Percentiles rank a stretch among this genome's conserved stretches.
These are phyloP conservation scores for Passiflora organensis DNA, from an alignment of 345 rosid species.

Conservation along the genomic window DNA sequence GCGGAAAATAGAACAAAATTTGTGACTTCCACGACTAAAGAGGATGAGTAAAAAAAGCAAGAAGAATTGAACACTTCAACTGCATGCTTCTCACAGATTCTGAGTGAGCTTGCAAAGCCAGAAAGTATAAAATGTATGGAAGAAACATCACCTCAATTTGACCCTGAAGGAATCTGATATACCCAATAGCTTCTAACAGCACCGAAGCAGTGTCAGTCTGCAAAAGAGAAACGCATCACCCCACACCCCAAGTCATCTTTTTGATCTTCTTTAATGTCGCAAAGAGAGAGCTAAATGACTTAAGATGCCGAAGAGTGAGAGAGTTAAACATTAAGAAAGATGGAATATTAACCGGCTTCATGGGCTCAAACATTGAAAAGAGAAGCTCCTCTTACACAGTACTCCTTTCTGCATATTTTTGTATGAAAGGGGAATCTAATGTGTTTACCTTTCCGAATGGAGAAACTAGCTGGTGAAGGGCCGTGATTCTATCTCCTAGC, in stretches of 20 bases:
- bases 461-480: constrained; percentile 95
- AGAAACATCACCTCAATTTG: constrained; percentile 83
- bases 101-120: constrained; percentile 18
- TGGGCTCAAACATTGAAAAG: constrained; percentile 5
- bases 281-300: constrained; percentile 12
- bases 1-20: constrained; percentile 1
- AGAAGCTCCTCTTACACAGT: not conserved
- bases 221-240: constrained; percentile 26
- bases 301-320: constrained; percentile 7
- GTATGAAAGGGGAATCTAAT: not conserved
- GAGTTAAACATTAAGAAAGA: not conserved
- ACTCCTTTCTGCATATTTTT: not conserved
- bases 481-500: constrained; percentile 76
- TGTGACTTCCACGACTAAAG: constrained; percentile 20
- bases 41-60: constrained; percentile 5
- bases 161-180: constrained; percentile 83
- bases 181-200: constrained; percentile 94
- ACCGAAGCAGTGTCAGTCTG: constrained; percentile 96
- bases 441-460: constrained; percentile 84
- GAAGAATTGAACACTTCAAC: constrained; percentile 30
- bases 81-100: constrained; percentile 32
- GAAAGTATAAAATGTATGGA: constrained; percentile 59
- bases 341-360: constrained; percentile 5
- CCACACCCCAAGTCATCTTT: constrained; percentile 39
- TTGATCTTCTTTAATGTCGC: constrained; percentile 15